A percentile compares a stretch with the other conserved stretches of the same genome.
phyloP scores from a whole-genome alignment of 2,329 filamentous ascomycete species.

The Xylaria sp. region DNA sequence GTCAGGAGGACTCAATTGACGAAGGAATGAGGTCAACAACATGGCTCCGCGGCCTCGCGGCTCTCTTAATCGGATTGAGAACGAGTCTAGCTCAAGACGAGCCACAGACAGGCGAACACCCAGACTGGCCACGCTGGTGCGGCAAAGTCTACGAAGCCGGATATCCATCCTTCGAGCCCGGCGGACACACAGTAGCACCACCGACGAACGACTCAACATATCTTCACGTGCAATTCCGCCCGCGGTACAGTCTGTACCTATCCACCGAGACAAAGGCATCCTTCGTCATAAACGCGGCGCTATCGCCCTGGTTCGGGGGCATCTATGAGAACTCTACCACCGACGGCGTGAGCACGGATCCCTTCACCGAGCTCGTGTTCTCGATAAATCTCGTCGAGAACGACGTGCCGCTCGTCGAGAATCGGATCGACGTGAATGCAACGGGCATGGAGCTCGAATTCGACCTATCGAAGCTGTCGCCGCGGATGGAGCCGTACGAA shows the following conservation, averaged over 20 bases:
- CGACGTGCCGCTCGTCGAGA: conserved; percentile 48
- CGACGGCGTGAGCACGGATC: conserved; percentile 35
- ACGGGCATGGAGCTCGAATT: conserved; percentile 53
- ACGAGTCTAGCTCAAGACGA: conserved; percentile 36
- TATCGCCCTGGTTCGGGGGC: conserved; percentile 55
- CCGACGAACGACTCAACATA: conserved; percentile 48
- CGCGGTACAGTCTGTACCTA: conserved; percentile 60
- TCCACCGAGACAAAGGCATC: conserved; percentile 54
- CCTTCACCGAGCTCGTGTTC: conserved; percentile 49
- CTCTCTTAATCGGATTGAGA: background rate
- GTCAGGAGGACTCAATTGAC: background rate
- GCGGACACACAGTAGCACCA: conserved; percentile 56
- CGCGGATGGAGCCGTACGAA: conserved; percentile 53
- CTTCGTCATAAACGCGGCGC: conserved; percentile 56
- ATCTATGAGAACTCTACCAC: conserved; percentile 49
- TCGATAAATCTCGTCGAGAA: conserved; percentile 51
- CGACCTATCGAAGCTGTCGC: conserved; percentile 50
- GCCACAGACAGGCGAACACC: conserved; percentile 53
- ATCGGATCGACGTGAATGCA: conserved; percentile 50
- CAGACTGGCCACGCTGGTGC: conserved; percentile 59
- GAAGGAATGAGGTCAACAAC: conserved; percentile 13
- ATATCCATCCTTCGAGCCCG: conserved; percentile 57
- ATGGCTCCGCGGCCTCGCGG: conserved; percentile 17
- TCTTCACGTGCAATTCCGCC: conserved; percentile 56
- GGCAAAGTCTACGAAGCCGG: conserved; percentile 59